phyloP scores from a whole-genome alignment of 2,329 filamentous ascomycete species.

The Elsinoe australis region DNA sequence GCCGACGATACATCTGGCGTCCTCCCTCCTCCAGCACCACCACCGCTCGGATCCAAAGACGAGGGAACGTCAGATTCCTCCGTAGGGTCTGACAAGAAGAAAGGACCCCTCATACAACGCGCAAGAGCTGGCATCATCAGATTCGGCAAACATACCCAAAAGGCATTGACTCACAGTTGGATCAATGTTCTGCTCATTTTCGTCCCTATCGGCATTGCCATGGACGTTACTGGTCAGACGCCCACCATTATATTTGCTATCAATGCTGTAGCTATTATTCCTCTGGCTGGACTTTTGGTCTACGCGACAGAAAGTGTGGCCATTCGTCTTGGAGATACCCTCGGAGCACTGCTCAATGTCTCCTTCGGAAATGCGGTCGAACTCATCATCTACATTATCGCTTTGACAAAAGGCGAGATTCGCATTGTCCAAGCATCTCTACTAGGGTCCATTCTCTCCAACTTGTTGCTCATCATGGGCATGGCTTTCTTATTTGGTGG shows the following conservation, averaged over 20 bases:
- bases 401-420: conserved; percentile 73
- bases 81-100: conserved; percentile 36
- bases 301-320: conserved; percentile 46
- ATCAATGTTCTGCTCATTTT: conserved; percentile 71
- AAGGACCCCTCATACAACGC: conserved; percentile 43
- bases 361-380: conserved; percentile 48
- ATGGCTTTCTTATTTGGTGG: conserved; percentile 88
- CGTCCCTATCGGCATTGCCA: conserved; percentile 67
- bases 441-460: conserved; percentile 81
- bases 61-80: conserved; percentile 47
- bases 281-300: conserved; percentile 42
- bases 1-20: conserved; percentile 26
- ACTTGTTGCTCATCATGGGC: conserved; percentile 78
- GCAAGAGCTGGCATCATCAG: conserved; percentile 44
- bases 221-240: conserved; percentile 41
- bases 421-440: conserved; percentile 86
- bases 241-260: conserved; percentile 43
- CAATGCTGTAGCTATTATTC: conserved; percentile 46
- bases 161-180: conserved; percentile 64
- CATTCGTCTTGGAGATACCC: conserved; percentile 40
- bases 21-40: conserved; percentile 31
- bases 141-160: conserved; percentile 48
- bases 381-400: conserved; percentile 58
- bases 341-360: conserved; percentile 45
- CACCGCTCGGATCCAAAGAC: conserved; percentile 41